phyloP scores from a whole-genome alignment of 164 flowering plant species.

The Nymphaea thermarum region DNA sequence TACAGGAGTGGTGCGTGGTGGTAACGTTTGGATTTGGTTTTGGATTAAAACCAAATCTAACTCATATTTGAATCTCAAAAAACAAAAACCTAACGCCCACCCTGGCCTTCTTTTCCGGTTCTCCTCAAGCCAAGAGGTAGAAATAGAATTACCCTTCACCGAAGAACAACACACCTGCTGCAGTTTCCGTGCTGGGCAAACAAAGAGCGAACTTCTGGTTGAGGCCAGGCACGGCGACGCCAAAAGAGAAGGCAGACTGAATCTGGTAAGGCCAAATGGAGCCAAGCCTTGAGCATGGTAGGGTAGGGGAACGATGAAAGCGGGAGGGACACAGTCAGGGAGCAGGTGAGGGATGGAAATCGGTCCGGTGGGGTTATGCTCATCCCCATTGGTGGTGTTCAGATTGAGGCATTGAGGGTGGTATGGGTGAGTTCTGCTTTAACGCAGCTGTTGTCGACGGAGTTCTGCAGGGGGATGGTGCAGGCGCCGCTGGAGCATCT shows the following conservation, averaged over 20 bases:
- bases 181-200: too few relatives aligned
- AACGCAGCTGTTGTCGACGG: constrained; percentile 13
- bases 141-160: too few relatives aligned
- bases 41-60: too few relatives aligned
- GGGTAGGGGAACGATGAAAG: constrained; percentile 18
- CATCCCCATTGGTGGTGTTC: constrained; percentile 20
- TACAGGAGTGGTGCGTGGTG: too few relatives aligned
- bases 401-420: constrained; percentile 11
- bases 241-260: constrained; percentile 16
- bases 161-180: constrained; percentile 21
- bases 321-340: too few relatives aligned
- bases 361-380: background rate
- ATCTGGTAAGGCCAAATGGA: constrained; percentile 15
- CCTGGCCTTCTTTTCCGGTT: too few relatives aligned
- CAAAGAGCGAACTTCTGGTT: constrained; percentile 20
- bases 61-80: too few relatives aligned
- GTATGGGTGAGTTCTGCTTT: constrained; percentile 10
- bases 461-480: constrained; percentile 13
- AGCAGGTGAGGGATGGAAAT: too few relatives aligned
- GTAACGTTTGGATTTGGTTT: too few relatives aligned
- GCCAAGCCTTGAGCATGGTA: constrained; percentile 18
- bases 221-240: constrained; percentile 3
- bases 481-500: constrained; percentile 9
- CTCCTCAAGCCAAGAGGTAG: too few relatives aligned
- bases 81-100: too few relatives aligned